Conservation (phyloP, 2,329 filamentous ascomycete species). For the Fusarium concolor region DNA sequence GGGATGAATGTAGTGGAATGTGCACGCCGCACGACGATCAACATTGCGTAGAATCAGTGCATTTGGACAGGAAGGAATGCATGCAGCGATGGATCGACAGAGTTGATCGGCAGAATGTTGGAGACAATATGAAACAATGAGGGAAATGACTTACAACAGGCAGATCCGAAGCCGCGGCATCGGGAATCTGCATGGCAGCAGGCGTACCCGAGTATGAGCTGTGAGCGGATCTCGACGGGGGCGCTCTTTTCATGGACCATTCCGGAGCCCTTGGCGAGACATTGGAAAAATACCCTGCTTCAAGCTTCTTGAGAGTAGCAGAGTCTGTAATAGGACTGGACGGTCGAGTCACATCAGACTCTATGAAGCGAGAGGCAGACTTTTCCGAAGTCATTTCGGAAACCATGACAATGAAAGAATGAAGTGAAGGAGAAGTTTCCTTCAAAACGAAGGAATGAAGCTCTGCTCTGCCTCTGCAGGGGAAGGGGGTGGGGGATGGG, state of each 20-base stretch:
- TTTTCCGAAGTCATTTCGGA: conserved; percentile 33
- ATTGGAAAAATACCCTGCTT: conserved; percentile 19
- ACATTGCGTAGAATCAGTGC: background rate
- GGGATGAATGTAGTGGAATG: background rate
- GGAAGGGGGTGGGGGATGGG: conserved; percentile 4
- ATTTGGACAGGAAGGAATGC: background rate
- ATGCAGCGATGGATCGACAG: background rate
- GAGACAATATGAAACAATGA: background rate
- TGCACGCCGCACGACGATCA: background rate
- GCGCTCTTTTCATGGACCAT: conserved; percentile 11
- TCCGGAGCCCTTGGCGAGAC: conserved; percentile 7
- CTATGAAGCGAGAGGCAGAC: conserved; percentile 36
- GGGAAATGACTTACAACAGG: conserved; percentile 32
- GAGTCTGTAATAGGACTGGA: conserved; percentile 35
- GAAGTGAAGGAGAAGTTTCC: background rate
- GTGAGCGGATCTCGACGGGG: conserved; percentile 33
- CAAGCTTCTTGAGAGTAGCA: conserved; percentile 34
- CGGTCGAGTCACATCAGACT: conserved; percentile 34
- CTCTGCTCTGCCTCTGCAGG: background rate
- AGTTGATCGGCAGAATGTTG: background rate
- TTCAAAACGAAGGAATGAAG: conserved; percentile 14
- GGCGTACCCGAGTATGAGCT: conserved; percentile 42
- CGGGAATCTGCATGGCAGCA: conserved; percentile 35
- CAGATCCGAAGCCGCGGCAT: conserved; percentile 28
- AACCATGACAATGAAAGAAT: conserved; percentile 10